Base-by-base conservation (phyloP, 192 early-diverging fungal species). In the Rhizophlyctis rosea region DNA sequence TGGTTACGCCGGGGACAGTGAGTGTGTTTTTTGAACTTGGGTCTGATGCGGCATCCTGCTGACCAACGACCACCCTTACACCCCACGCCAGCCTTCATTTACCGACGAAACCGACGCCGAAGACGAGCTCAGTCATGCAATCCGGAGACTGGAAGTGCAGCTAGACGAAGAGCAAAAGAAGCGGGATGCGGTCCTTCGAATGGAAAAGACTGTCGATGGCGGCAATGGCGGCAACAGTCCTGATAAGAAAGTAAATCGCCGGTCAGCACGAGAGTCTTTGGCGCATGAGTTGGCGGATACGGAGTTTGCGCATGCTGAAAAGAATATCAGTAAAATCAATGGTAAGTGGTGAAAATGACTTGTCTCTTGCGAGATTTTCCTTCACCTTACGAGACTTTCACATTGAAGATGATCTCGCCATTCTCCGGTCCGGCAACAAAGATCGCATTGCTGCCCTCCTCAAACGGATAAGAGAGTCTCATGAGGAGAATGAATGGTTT, bases 111-210 rank as follows among this genome's bases (percentile, higher is more conserved):
- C 16, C 14, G 57, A 29, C 34, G 54, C 4, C 5, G 4, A 24
- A 9, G 7, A 81, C 31, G 72, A 69, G 53, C 16, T 71, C 3
- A 18, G 30, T 25, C 27, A 65, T 13, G 61, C 57, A 5, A 58
- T 61, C 25, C 51, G 65, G 49, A 47, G 70, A 4, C 49, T 82
- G 16, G 69, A 76, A 29, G 52, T 47, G n/a, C 74, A 75, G 58
- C 51, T 82, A 4, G 73, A 61, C n/a, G 74, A 76, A 34, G 76
- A 82, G 57, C 24, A 64, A 16, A 54, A 51, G 50, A 77, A 78
- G 50, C 49, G 62, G 11, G 65, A 70, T 16, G 70, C 54, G 14
- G 36, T 82, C 14, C n/a, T 66, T 21, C 78, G 74, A 60, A 29
- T 69, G 3, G 34, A 71, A 21, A 61, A 29, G 2, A 52, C 63